Base-by-base conservation (phyloP, 208 protist genomes). In the Leishmania tarentolae region DNA sequence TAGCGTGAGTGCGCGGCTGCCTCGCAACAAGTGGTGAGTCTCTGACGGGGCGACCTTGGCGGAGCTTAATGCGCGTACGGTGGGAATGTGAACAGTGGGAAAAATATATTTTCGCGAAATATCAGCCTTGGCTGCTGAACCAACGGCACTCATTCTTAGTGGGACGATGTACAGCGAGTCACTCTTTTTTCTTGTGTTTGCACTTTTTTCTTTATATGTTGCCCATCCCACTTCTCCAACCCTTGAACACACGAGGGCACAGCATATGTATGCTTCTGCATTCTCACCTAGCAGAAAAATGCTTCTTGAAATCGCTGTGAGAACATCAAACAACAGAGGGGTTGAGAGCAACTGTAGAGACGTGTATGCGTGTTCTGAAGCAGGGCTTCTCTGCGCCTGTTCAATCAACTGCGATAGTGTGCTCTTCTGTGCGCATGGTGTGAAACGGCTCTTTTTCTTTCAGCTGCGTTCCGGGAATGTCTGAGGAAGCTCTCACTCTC, bases 171-270 rank as follows among this genome's bases (percentile, higher is more conserved):
- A 31, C 28, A 65, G 31, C n/a, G 57, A 70, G 13, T 24, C 35
- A n/a, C 3, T 50, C 74, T 71, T 40, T 69, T 71, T 40, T 65
- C n/a, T 46, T 83, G 78, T 78, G 68, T 76, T 83, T 74, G 21
- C 46, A 0, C 42, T 37, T 52, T 7, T 35, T 77, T 76, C 28
- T 44, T 15, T 61, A 37, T 44, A 37, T 53, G 7, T 7, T 31
- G 7, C 17, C 53, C 44, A 35, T n/a, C 15, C 11, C n/a, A 47
- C 9, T 37, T 35, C n/a, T 72, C 24, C 6, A 50, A 19, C 42
- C 1, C 42, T 72, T 11, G 40, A 28, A 8, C 68, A 2, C 40
- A 46, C 21, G 15, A 31, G 6, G 19, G 19, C 44, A 46, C 35
- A 50, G 5, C 11, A 19, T 35, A 31, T 31, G 28, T 50, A 72